These are phyloP conservation scores for Ophiocordyceps australis DNA, from an alignment of 2,329 filamentous ascomycete genomes.

Conservation along the genomic window DNA sequence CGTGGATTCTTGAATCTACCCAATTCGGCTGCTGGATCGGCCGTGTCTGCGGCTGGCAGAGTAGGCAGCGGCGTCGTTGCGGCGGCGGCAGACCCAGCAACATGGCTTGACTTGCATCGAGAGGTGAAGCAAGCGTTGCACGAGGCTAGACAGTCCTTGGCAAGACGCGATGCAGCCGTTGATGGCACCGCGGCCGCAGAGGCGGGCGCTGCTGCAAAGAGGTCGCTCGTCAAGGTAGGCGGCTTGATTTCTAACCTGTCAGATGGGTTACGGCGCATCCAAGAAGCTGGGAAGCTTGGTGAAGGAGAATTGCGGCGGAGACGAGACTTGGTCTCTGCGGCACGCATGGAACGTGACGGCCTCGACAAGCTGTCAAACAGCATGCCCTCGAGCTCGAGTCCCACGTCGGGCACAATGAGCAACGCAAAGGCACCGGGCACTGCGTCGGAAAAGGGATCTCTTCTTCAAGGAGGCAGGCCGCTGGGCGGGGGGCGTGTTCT, in stretches of 20 bases:
- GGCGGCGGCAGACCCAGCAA: constrained; percentile 37
- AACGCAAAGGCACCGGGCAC: too few relatives aligned
- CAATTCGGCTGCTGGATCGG: constrained; percentile 23
- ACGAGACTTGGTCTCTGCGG: constrained; percentile 50
- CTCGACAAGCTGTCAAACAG: constrained; percentile 54
- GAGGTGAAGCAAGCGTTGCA: constrained; percentile 47
- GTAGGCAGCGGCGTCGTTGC: constrained; percentile 18
- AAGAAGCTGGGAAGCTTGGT: constrained; percentile 38
- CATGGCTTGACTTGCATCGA: constrained; percentile 61
- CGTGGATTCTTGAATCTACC: constrained; percentile 57
- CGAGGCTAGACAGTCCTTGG: constrained; percentile 53
- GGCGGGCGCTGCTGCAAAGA: constrained; percentile 57
- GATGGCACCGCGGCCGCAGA: constrained; percentile 30
- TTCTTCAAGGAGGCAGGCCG: constrained; percentile 21
- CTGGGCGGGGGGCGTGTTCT: constrained; percentile 59
- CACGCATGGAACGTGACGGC: constrained; percentile 56
- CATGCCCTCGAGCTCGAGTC: constrained; percentile 9
- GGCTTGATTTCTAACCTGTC: constrained; percentile 45
- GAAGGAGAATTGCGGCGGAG: constrained; percentile 59
- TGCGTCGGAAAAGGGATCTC: constrained; percentile 28
- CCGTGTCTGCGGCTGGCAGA: constrained; percentile 25
- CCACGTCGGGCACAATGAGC: constrained; percentile 30
- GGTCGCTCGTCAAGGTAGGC: constrained; percentile 49
- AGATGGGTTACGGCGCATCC: constrained; percentile 42
- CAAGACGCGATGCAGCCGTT: constrained; percentile 39